Evolutionary conservation across 345 rosid species (phyloP), one percentile per base, ranked within the genome.

Genomic region (Linum tenue): DNA sequence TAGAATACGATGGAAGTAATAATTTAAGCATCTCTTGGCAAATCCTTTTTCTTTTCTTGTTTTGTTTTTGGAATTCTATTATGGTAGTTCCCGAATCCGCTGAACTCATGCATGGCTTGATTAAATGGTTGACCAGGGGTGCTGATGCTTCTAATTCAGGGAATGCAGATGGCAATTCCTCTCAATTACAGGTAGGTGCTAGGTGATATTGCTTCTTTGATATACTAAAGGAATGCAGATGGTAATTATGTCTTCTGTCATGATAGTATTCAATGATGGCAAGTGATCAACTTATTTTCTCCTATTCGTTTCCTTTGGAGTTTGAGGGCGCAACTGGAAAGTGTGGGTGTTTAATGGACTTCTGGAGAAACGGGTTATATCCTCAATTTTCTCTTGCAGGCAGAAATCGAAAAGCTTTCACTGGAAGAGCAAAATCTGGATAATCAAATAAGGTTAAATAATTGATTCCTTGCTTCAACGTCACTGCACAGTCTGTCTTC

Each of bases 1-100:
- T 79, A 83, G 82, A 75, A 90, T 94, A 68, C 89, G 68, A 64
- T 94, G 99, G 99, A 94, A 90, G 99, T 94, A 90, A 82, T 70
- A 56, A 44, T 31, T 65, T 60, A 37, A 63, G 67, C 57, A 55
- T 60, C 67, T 74, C 66, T 56, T 22, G 62, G 56, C 63, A 62
- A 67, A 40, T 68, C 39, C 14, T 63, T 56, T 64, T 68, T 8
- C 44, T 60, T 66, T 55, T 8, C 44, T 59, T 65, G 50, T 64
- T 66, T 35, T 40, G 72, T 67, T 22, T 65, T 37, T 42, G 72
- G 66, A 39, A 60, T 62, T 44, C 57, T 16, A 64, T 69, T 51
- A 16, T 48, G 53, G 53, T 9, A 48, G 53, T 48, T 48, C 14
- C 9, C 31, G 40, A 75, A 50, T 74, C 56, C 67, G 36, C 17